Base-by-base conservation (phyloP, 495 filamentous ascomycete species). In the Penicillium taxi region DNA sequence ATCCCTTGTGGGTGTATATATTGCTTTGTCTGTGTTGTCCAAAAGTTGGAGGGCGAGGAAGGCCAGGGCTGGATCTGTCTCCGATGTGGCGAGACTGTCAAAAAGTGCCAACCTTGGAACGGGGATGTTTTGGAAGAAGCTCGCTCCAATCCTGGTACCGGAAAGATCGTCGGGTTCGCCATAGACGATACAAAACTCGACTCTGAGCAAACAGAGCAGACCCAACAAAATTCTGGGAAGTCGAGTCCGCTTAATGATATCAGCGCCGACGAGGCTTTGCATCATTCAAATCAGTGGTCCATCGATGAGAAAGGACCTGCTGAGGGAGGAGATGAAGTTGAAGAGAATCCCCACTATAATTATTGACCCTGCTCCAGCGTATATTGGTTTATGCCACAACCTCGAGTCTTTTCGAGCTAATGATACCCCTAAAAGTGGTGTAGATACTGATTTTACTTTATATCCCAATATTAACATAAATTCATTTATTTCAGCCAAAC, bases 51-150 rank as follows among this genome's bases (percentile, higher is more conserved):
- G 53, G 77, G 79, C 2, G 93, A 96, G 59, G 91, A 96, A 48
- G 91, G 90, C 5, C 89, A 96, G 46, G 91, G 89, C 3, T 99
- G 90, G 90, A 63, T 74, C n/a, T 99, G 91, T 63, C 66, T 99
- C 16, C 74, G 93, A 15, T 99, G 91, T 52, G 88, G 88, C 1
- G 82, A 84, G 46, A 33, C 82, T 24, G 75, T 93, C 12, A 91
- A 84, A 56, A 82, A 93, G 56, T 96, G 91, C 58, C 81, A 80
- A 47, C 89, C 91, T 6, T 99, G 91, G 93, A 75, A 69, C 44
- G 91, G 91, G 2, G 93, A 94, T 59, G 82, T 96, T 2, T 50
- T 90, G 21, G 71, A 77, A 26, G 74, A 77, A 27, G 46, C 55
- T 7, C 54, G 59, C 2, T 71, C 70, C 14, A 58, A 72, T 20